Evolutionary conservation across 1,284 basidiomycete species (phyloP), one percentile per base, ranked within the genome.

Genomic region (Sanguinoderma infundibulare): DNA sequence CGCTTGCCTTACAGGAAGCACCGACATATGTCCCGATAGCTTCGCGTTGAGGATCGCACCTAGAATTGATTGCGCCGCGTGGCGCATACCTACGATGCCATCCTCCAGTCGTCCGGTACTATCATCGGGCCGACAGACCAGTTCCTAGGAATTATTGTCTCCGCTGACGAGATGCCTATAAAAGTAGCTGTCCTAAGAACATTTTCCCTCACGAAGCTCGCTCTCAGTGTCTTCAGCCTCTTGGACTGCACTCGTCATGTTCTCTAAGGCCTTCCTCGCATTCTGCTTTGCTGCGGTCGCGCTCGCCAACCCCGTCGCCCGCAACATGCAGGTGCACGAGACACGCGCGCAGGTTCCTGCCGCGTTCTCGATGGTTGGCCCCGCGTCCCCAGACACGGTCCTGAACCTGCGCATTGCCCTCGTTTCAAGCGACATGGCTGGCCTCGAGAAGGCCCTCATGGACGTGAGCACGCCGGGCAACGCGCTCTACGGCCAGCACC

Each of bases 361-460:
- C 5, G 74, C 72, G 46, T 78, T 73, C 67, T 57, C 65, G 34
- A 58, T 67, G 57, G 57, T 56, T 26, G 72, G 72, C 26, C 49
- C 73, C 17, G 74, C 77, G 7, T 53, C 73, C 3, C 59, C 66
- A 4, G 68, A 72, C 54, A 62, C 69, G 28, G 63, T 63, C 42
- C 68, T 78, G 35, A 69, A 70, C 59, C 61, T 78, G 59, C 73
- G 74, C 39, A 67, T 78, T 30, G 75, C 73, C 47, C 73, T 78
- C 56, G 70, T 68, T 42, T 74, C 74, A 62, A 69, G 59, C 63
- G 61, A 80, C 63, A 69, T 73, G 36, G 69, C 67, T 8, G 79
- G 78, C 8, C 75, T 81, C 35, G 72, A 77, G 65, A 66, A 75
- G 59, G 72, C 70, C 8, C 72, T 79, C 39, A 69, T 72, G 61